Conservation (phyloP, 352 stramenopile species). For the Phytophthora constricta region DNA sequence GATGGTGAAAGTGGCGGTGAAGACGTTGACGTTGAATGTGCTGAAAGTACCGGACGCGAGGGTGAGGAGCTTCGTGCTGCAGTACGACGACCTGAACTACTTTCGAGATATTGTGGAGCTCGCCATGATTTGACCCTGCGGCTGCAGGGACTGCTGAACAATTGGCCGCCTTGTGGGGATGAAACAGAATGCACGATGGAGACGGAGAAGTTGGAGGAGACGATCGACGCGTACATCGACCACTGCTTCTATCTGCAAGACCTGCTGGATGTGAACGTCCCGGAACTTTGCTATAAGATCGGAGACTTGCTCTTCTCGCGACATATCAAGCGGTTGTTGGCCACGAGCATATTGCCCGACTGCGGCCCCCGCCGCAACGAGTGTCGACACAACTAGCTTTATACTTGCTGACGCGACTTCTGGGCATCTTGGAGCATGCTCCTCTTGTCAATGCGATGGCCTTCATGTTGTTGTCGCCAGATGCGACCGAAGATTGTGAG, state of each 20-base stretch:
- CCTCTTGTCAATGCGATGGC: slow-evolving; percentile 81
- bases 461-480: slow-evolving; percentile 76
- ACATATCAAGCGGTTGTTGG: slow-evolving; percentile 75
- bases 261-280: slow-evolving; percentile 82
- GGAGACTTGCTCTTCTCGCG: slow-evolving; percentile 73
- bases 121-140: slow-evolving; percentile 73
- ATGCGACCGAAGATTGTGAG: slow-evolving; percentile 62
- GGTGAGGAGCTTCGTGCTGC: slow-evolving; percentile 77
- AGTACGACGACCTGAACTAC: slow-evolving; percentile 78
- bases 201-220: slow-evolving; percentile 82
- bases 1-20: slow-evolving; percentile 88
- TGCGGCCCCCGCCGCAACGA: slow-evolving; percentile 75
- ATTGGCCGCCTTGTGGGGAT: slow-evolving; percentile 39
- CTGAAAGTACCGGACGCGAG: slow-evolving; percentile 78
- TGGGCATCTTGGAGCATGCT: slow-evolving; percentile 83
- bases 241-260: slow-evolving; percentile 89
- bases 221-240: slow-evolving; percentile 83
- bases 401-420: slow-evolving; percentile 75
- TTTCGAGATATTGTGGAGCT: slow-evolving; percentile 84
- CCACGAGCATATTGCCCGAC: slow-evolving; percentile 77
- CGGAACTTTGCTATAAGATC: slow-evolving; percentile 84
- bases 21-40: slow-evolving; percentile 89
- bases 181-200: slow-evolving; percentile 23
- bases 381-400: slow-evolving; percentile 80
- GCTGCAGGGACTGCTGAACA: slow-evolving; percentile 79